Conservation (phyloP, 345 rosid genomes). For the Punica granatum region DNA sequence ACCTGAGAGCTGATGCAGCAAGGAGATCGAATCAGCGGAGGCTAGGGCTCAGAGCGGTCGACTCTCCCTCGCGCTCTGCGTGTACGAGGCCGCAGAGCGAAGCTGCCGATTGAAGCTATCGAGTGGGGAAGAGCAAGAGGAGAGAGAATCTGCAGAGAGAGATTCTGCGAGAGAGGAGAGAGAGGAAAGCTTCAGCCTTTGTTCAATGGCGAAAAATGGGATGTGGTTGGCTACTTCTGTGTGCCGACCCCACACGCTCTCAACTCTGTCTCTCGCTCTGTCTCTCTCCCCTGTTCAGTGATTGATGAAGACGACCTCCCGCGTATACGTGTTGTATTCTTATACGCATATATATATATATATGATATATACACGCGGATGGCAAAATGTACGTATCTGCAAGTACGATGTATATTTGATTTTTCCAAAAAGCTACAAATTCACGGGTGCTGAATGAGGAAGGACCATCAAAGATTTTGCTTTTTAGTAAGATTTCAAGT, state of each 20-base stretch:
- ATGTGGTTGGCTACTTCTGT: not conserved
- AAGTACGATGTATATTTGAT: too few relatives aligned
- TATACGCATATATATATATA: too few relatives aligned
- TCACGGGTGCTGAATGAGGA: too few relatives aligned
- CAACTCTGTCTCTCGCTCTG: not conserved
- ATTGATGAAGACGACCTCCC: too few relatives aligned
- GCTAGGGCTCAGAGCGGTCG: not conserved
- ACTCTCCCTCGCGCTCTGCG: not conserved
- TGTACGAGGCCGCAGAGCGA: not conserved
- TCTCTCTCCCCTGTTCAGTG: too few relatives aligned
- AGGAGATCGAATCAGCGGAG: slow-evolving; percentile 2
- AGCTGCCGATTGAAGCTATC: not conserved
- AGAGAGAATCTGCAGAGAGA: not conserved
- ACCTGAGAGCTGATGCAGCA: not conserved
- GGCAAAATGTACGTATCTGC: too few relatives aligned
- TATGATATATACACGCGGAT: too few relatives aligned
- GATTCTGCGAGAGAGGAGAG: not conserved
- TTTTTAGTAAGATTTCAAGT: too few relatives aligned
- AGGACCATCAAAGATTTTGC: too few relatives aligned
- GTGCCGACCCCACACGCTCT: not conserved
- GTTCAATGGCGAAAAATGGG: not conserved
- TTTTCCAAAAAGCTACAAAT: too few relatives aligned
- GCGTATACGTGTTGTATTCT: too few relatives aligned
- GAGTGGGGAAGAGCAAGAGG: slow-evolving; percentile 3
- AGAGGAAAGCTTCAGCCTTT: not conserved